Percentiles rank a stretch among this genome's conserved stretches.
Evolutionary conservation across 2,329 filamentous ascomycete species (phyloP).

Genomic region (Penicillium sp.): DNA sequence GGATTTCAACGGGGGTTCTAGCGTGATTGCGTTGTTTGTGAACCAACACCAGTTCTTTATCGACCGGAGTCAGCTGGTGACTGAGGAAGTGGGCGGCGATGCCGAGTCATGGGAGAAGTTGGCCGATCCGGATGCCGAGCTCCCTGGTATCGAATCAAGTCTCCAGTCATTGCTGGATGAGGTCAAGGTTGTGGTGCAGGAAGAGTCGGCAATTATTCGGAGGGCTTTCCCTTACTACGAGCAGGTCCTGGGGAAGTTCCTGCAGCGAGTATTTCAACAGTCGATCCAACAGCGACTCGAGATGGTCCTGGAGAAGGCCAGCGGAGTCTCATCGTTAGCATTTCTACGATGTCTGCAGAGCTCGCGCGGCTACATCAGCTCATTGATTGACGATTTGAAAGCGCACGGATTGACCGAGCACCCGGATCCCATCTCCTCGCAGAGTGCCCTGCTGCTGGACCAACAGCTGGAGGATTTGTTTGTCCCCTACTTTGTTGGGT

Average conservation of each 20-base stretch:
- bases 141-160: slow-evolving; percentile 85
- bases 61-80: slow-evolving; percentile 84
- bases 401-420: slow-evolving; percentile 91
- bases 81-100: slow-evolving; percentile 66
- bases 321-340: slow-evolving; percentile 82
- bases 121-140: slow-evolving; percentile 88
- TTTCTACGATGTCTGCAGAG: slow-evolving; percentile 89
- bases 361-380: slow-evolving; percentile 80
- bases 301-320: slow-evolving; percentile 91
- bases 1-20: slow-evolving; percentile 93
- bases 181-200: slow-evolving; percentile 90
- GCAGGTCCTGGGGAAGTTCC: slow-evolving; percentile 84
- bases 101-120: slow-evolving; percentile 80
- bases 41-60: slow-evolving; percentile 99
- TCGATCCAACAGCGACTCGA: slow-evolving; percentile 95
- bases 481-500: slow-evolving; percentile 61
- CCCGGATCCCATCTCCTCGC: slow-evolving; percentile 81
- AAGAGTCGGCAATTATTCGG: slow-evolving; percentile 95
- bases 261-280: slow-evolving; percentile 95
- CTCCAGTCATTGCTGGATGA: slow-evolving; percentile 90
- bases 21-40: slow-evolving; percentile 92
- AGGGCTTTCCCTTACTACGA: slow-evolving; percentile 95
- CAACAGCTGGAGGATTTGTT: slow-evolving; percentile 63
- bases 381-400: slow-evolving; percentile 87
- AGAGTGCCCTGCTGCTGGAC: slow-evolving; percentile 69